Evolutionary conservation across 2,329 filamentous ascomycete genomes (phyloP).

Genomic region (Nemania abortiva): DNA sequence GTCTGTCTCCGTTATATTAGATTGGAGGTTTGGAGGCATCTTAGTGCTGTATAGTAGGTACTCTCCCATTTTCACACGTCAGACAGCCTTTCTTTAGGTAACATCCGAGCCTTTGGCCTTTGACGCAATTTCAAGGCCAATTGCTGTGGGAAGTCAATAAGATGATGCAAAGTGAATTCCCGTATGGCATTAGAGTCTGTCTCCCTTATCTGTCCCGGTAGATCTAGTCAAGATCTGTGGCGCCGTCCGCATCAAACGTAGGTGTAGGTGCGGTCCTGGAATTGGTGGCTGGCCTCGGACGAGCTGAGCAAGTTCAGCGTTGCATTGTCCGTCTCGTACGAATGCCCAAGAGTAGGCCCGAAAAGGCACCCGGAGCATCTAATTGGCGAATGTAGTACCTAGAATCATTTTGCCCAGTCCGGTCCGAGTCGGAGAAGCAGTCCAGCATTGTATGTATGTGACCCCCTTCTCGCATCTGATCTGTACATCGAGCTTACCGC

Average conservation of each 20-base stretch:
- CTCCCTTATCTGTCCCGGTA: background rate
- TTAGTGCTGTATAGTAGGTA: slow-evolving; percentile 1
- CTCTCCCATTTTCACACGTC: background rate
- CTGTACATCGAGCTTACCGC: slow-evolving; percentile 16
- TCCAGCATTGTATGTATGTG: slow-evolving; percentile 2
- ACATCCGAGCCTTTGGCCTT: background rate
- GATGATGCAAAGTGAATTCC: background rate
- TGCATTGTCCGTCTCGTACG: slow-evolving; percentile 21
- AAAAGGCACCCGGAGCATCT: slow-evolving; percentile 24
- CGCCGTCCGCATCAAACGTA: slow-evolving; percentile 17
- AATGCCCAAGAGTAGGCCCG: slow-evolving; percentile 36
- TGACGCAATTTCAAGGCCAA: background rate
- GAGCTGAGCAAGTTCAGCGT: slow-evolving; percentile 33
- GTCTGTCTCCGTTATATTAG: slow-evolving; percentile 9
- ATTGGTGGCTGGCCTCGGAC: slow-evolving; percentile 16
- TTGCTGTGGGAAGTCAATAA: background rate
- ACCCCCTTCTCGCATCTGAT: slow-evolving; percentile 15
- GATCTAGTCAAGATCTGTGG: background rate
- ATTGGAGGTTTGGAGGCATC: background rate
- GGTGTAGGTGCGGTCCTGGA: background rate
- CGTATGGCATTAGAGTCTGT: background rate
- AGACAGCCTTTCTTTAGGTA: background rate
- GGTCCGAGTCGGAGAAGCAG: slow-evolving; percentile 25
- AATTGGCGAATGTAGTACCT: slow-evolving; percentile 26
- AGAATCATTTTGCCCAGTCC: slow-evolving; percentile 15